Base-by-base conservation (phyloP, 1,284 basidiomycete species). In the Pyrrhoderma noxium region DNA sequence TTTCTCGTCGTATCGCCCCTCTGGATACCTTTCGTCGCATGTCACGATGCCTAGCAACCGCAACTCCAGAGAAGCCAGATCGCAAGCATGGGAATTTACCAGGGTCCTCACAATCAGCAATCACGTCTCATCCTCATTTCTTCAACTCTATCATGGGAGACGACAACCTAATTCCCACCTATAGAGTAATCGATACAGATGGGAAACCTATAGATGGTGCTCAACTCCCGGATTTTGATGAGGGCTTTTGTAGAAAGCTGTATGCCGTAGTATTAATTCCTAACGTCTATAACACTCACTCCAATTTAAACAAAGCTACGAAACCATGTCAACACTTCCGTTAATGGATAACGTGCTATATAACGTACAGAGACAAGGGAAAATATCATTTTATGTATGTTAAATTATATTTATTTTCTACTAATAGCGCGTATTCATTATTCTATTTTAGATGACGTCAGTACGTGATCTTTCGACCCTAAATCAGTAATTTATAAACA, bases 311-410 rank as follows among this genome's bases (percentile, higher is more conserved):
- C 44, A 16, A 56, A 85, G 83, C 58, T 88, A 93, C 61, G 81
- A 87, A 65, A 74, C 82, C 52, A 93, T 93, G 90, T 79, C 82
- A 34, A 74, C 93, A 19, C 72, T 95, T 38, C 93, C 93, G 0
- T 80, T 83, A 34, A 73, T 95, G 62, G 93, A 96, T 68, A 93
- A 85, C 57, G 74, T 94, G 22, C 74, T 96, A 18, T 91, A 93
- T 69, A 94, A 93, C 61, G 82, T 93, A 2, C 93, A 96, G 65
- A 78, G 93, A 14, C 93, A 96, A 67, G 93, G 93, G 23, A 90
- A 93, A 62, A 93, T 94, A 60, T 90, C 89, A 3, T 96, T 96
- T 69, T 94, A 94, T 67, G 91, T 92, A 62, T 25, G 56, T 46
- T 45, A 34, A 25, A 16, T 5, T 31, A 9, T n/a, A 39, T 19